Percentiles rank a stretch among this genome's conserved stretches.
Evolutionary conservation across 495 filamentous ascomycete genomes (phyloP).

Genomic region (Aspergillus ellipticus): DNA sequence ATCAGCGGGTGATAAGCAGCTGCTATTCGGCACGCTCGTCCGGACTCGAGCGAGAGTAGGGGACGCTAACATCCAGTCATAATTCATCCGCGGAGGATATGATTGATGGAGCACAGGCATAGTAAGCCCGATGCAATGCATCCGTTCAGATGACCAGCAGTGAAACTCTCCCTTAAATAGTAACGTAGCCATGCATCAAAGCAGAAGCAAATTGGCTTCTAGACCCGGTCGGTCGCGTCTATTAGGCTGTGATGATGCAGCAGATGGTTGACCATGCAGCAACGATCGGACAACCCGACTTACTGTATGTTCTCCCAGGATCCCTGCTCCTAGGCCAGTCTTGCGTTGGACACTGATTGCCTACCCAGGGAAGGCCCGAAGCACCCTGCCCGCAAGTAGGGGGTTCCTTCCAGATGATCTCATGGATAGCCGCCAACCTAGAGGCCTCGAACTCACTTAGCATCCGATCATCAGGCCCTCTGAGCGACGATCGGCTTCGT

Average conservation of each 20-base stretch:
- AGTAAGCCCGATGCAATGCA: not conserved
- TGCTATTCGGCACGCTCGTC: constrained; percentile 1
- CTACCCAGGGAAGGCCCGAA: not conserved
- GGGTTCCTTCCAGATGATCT: not conserved
- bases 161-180: not conserved
- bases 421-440: not conserved
- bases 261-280: not conserved
- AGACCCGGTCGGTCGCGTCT: not conserved
- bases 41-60: not conserved
- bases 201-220: not conserved
- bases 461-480: too few species aligned
- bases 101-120: not conserved
- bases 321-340: not conserved
- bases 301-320: not conserved
- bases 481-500: too few species aligned
- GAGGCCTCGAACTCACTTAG: not conserved
- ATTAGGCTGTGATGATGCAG: not conserved
- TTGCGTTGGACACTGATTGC: not conserved
- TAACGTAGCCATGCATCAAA: not conserved
- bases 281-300: not conserved
- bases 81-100: not conserved
- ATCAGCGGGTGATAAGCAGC: not conserved
- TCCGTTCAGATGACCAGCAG: constrained; percentile 3
- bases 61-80: not conserved
- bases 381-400: not conserved